Conservation (phyloP, 2,329 filamentous ascomycete species). For the Exophiala sideris region DNA sequence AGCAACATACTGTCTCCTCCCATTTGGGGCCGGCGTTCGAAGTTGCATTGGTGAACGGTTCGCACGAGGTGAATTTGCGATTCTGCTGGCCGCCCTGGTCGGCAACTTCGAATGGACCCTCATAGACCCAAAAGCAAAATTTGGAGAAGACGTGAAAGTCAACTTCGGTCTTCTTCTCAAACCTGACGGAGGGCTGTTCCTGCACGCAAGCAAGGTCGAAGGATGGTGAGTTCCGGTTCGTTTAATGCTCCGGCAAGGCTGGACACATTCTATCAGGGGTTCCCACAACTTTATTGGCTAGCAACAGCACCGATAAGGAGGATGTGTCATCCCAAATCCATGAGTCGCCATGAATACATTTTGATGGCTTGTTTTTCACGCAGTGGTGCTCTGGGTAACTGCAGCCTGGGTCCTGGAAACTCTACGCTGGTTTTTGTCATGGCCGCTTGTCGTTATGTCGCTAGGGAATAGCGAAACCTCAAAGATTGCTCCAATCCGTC, state of each 20-base stretch:
- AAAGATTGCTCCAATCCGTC: too few relatives aligned
- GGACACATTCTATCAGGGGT: too few relatives aligned
- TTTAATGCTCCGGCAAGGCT: too few relatives aligned
- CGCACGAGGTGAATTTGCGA: constrained; percentile 79
- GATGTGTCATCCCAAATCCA: too few relatives aligned
- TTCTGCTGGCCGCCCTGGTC: constrained; percentile 70
- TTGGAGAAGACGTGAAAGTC: background rate
- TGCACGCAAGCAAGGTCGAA: constrained; percentile 1
- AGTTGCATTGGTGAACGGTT: constrained; percentile 29
- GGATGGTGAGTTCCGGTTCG: constrained; percentile 2
- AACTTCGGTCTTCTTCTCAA: constrained; percentile 3
- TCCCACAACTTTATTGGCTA: too few relatives aligned
- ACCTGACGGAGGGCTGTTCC: constrained; percentile 1
- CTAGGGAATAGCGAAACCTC: too few relatives aligned
- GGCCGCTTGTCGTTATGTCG: too few relatives aligned
- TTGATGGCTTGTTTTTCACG: background rate
- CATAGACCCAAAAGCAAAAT: constrained; percentile 36
- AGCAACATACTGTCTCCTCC: constrained; percentile 69
- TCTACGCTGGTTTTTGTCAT: too few relatives aligned
- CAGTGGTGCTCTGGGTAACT: background rate
- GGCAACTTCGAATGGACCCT: constrained; percentile 58
- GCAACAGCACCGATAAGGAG: too few relatives aligned
- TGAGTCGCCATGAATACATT: too few relatives aligned
- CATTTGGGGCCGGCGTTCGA: constrained; percentile 66
- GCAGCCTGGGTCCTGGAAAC: too few relatives aligned